Conservation (phyloP, 768 basidiomycete genomes). For the Lactifluus subvellereus region DNA sequence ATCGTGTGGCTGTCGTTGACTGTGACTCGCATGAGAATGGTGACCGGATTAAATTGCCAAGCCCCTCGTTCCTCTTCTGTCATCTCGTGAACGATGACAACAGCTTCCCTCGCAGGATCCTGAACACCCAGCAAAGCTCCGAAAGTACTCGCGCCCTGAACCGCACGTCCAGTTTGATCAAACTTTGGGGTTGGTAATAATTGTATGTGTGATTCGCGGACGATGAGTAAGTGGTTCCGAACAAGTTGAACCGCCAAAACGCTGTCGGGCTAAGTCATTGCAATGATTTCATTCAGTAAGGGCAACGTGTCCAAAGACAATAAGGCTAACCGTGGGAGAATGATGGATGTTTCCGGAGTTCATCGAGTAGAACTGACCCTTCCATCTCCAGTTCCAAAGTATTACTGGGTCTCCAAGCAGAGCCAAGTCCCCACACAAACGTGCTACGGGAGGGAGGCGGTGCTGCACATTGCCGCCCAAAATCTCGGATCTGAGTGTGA, state of each 20-base stretch:
- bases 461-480: constrained; percentile 5
- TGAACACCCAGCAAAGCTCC: constrained; percentile 25
- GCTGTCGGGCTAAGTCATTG: constrained; percentile 19
- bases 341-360: constrained; percentile 17
- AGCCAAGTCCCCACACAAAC: constrained; percentile 21
- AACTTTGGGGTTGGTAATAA: constrained; percentile 25
- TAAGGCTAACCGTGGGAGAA: constrained; percentile 20
- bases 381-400: constrained; percentile 23
- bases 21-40: constrained; percentile 29
- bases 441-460: constrained; percentile 12
- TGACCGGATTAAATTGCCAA: constrained; percentile 33
- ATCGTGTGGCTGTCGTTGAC: constrained; percentile 27
- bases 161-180: constrained; percentile 12
- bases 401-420: constrained; percentile 23
- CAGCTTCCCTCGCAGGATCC: constrained; percentile 27
- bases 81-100: constrained; percentile 26
- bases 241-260: constrained; percentile 29
- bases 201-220: constrained; percentile 29
- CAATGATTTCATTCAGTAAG: background rate
- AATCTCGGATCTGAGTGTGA: constrained; percentile 5
- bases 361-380: constrained; percentile 16
- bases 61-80: constrained; percentile 24
- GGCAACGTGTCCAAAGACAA: background rate
- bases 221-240: constrained; percentile 29
- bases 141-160: constrained; percentile 5